Conservation (phyloP, 2,329 filamentous ascomycete species). For the Ambrosiella cleistominuta region DNA sequence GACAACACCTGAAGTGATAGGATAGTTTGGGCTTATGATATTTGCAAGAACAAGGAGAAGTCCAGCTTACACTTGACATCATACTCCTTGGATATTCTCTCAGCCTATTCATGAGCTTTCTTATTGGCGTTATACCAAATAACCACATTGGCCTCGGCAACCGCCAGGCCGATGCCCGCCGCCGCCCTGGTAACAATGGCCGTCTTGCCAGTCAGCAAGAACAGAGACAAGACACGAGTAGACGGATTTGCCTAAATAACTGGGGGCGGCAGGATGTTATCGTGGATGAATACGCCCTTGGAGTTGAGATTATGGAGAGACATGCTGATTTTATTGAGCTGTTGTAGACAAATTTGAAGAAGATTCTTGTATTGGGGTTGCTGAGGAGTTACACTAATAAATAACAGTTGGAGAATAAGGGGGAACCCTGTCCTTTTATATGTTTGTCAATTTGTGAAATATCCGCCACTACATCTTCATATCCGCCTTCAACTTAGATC, state of each 20-base stretch:
- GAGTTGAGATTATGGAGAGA: background rate
- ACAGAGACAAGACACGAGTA: slow-evolving; percentile 42
- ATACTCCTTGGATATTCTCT: slow-evolving; percentile 17
- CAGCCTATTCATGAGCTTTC: slow-evolving; percentile 16
- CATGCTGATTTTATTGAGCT: background rate
- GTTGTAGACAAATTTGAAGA: no score
- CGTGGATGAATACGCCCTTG: slow-evolving; percentile 29
- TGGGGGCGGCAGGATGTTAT: slow-evolving; percentile 31
- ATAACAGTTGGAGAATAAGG: no score
- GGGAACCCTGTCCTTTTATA: no score
- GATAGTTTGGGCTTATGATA: background rate
- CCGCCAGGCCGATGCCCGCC: slow-evolving; percentile 16
- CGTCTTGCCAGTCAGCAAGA: slow-evolving; percentile 42
- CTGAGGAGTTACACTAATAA: no score
- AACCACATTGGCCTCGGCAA: slow-evolving; percentile 19
- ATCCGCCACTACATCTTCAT: no score
- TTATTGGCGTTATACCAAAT: slow-evolving; percentile 20
- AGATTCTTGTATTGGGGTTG: no score
- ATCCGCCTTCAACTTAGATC: no score
- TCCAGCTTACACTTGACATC: slow-evolving; percentile 44
- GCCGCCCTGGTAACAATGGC: slow-evolving; percentile 15
- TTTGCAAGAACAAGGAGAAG: no score
- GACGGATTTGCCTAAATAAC: slow-evolving; percentile 13
- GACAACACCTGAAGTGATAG: slow-evolving; percentile 32
- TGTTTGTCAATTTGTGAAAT: no score